Evolutionary conservation across 805 yeast species (phyloP).

Genomic region (Millerago galiae): DNA sequence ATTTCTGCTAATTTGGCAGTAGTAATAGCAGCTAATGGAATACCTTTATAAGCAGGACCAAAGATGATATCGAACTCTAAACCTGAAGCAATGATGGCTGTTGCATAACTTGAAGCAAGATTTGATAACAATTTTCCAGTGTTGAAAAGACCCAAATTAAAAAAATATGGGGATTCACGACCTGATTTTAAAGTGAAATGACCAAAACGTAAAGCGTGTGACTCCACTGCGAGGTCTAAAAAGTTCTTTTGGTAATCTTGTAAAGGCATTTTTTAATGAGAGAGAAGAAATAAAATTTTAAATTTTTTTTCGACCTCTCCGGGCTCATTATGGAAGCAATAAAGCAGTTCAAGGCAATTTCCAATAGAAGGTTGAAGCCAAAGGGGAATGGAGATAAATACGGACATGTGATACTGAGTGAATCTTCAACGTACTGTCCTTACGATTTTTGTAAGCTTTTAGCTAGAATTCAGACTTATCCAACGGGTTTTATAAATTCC

Average conservation of each 20-base stretch:
- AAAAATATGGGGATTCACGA: constrained; percentile 90
- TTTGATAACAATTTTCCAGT: constrained; percentile 74
- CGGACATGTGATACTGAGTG: neutral
- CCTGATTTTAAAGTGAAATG: constrained; percentile 87
- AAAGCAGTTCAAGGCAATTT: neutral
- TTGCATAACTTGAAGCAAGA: constrained; percentile 84
- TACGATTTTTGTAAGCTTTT: neutral
- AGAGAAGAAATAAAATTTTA: neutral
- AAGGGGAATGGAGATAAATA: neutral
- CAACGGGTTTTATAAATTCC: neutral
- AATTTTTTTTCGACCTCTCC: no score
- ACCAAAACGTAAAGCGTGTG: constrained; percentile 83
- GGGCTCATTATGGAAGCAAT: neutral
- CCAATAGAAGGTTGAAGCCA: neutral
- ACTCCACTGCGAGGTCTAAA: constrained; percentile 74
- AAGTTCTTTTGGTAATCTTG: constrained; percentile 57
- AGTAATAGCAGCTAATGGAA: constrained; percentile 89
- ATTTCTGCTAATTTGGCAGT: constrained; percentile 88
- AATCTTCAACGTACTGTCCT: neutral
- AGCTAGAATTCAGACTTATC: neutral
- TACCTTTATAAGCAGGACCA: constrained; percentile 98
- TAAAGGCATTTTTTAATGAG: neutral
- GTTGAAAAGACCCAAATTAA: constrained; percentile 86
- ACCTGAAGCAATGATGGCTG: constrained; percentile 74
- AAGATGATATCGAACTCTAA: constrained; percentile 84